Percentiles rank a stretch among this genome's conserved stretches.
Conservation (phyloP, 164 flowering plant genomes). For the Stephania japonica region DNA sequence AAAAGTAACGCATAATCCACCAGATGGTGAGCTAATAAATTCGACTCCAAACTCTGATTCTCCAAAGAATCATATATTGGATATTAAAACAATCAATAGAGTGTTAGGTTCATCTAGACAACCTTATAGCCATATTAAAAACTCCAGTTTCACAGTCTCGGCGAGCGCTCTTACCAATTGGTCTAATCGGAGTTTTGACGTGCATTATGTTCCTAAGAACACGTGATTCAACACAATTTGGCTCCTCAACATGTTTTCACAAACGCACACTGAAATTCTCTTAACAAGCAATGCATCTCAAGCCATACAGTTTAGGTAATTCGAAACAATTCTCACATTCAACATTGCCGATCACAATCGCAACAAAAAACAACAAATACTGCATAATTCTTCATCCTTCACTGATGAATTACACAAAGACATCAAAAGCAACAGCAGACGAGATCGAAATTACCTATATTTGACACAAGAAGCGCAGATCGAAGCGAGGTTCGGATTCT, state of each 20-base stretch:
- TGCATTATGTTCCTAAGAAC: background rate
- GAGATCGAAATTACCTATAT: conserved; percentile 41
- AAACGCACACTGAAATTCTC: too few relatives aligned
- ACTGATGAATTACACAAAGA: background rate
- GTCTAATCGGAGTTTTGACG: too few relatives aligned
- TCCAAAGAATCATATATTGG: background rate
- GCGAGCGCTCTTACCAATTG: background rate
- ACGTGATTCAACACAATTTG: background rate
- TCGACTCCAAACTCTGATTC: background rate
- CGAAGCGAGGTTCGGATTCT: conserved; percentile 58
- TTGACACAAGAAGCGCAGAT: conserved; percentile 67
- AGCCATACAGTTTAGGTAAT: background rate
- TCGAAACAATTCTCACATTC: background rate
- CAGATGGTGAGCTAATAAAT: background rate
- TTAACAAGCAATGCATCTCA: too few relatives aligned
- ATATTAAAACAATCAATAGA: too few relatives aligned
- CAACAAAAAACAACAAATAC: background rate
- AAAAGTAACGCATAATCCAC: too few relatives aligned
- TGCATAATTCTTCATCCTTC: background rate
- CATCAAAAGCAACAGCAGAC: background rate
- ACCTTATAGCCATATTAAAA: background rate
- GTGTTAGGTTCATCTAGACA: background rate
- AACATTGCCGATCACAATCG: too few relatives aligned
- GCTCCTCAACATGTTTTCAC: too few relatives aligned
- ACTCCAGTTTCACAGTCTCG: background rate